Evolutionary conservation across 306 rosid species (phyloP).

Genomic region (Dryas octopetala): DNA sequence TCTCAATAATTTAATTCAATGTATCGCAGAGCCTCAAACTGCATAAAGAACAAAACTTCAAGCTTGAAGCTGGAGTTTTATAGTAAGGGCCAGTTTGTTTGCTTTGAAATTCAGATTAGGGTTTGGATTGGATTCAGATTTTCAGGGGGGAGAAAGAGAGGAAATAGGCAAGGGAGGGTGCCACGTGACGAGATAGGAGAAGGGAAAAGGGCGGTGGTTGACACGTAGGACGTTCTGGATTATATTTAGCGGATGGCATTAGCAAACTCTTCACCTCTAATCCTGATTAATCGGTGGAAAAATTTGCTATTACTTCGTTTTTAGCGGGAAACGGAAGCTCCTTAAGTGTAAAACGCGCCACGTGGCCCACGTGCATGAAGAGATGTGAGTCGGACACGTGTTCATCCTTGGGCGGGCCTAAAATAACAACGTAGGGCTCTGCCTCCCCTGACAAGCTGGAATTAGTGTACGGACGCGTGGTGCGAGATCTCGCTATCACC

Average conservation of each 20-base stretch:
- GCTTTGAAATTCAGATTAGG: constrained; percentile 6
- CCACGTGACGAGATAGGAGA: constrained; percentile 36
- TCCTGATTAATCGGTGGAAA: constrained; percentile 4
- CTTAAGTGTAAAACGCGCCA: not conserved
- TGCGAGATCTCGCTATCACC: constrained; percentile 4
- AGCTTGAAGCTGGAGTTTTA: not conserved
- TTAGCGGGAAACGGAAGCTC: constrained; percentile 21
- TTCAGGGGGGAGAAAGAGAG: constrained; percentile 14
- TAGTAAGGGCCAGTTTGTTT: too few relatives aligned
- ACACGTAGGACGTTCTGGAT: constrained; percentile 30
- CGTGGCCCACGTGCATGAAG: constrained; percentile 18
- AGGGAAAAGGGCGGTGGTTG: constrained; percentile 28
- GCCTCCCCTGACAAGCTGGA: not conserved
- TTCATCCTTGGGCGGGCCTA: not conserved
- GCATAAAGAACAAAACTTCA: not conserved
- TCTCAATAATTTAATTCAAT: not conserved
- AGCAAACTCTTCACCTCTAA: not conserved
- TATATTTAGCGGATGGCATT: constrained; percentile 21
- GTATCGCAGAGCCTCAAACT: not conserved
- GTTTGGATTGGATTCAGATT: constrained; percentile 8
- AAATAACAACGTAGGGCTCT: not conserved
- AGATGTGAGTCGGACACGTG: not conserved
- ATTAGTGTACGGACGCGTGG: constrained; percentile 12
- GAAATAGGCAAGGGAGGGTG: not conserved
- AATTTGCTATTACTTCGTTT: not conserved